Evolutionary conservation across 164 flowering plant species (phyloP).

Genomic region (Tetracentron sinense): DNA sequence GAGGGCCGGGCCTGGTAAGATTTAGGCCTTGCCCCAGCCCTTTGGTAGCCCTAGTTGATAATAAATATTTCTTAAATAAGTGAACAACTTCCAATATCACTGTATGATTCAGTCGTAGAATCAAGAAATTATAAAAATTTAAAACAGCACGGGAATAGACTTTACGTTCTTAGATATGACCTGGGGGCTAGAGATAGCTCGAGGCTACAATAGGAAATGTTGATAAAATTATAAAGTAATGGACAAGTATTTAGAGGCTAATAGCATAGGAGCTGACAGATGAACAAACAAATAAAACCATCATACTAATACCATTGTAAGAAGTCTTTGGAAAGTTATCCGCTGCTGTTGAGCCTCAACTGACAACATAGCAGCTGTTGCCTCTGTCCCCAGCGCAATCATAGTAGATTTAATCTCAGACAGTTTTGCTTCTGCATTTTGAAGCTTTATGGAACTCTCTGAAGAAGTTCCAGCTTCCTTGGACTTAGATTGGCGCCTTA

Average conservation of each 20-base stretch:
- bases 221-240: no score
- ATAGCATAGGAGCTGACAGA: neutral
- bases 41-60: no score
- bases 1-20: no score
- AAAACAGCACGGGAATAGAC: no score
- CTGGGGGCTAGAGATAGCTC: no score
- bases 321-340: conserved; percentile 46
- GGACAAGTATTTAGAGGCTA: neutral
- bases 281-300: neutral
- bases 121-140: no score
- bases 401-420: conserved; percentile 48
- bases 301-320: conserved; percentile 42
- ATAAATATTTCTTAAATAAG: no score
- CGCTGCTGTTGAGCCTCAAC: conserved; percentile 73
- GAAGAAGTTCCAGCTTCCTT: conserved; percentile 42
- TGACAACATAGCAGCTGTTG: conserved; percentile 61
- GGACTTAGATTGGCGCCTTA: conserved; percentile 46
- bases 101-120: no score
- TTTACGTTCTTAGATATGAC: no score
- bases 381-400: conserved; percentile 62
- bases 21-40: no score
- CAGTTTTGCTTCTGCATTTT: conserved; percentile 57
- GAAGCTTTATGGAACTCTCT: conserved; percentile 48
- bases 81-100: no score
- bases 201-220: neutral